Evolutionary conservation across 2,329 filamentous ascomycete species (phyloP), one percentile per base, ranked within the genome.

Genomic region (Ophiostoma novo-ulmi): DNA sequence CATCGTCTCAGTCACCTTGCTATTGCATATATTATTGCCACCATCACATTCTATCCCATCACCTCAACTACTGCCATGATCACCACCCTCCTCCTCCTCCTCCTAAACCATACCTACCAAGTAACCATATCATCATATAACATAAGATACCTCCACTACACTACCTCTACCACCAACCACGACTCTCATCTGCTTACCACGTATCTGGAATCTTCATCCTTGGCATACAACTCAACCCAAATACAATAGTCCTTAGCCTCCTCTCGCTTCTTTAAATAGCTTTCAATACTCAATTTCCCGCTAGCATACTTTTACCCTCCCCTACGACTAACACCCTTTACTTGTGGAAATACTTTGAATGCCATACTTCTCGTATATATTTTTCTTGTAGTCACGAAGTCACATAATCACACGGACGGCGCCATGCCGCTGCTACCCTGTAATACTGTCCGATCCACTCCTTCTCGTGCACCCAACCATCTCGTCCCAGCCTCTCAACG

Each of bases 401-500:
- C 10, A 26, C 5, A 48, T 14, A 61, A 8, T 64, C 63, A 22
- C 63, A 65, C 63, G 8, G 61, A 26, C 26, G 20, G 36, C 36
- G 63, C 63, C 63, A 65, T 39, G 63, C 52, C 52, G 52, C 52
- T 58, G 52, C 52, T 58, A 65, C 63, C 63, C 63, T 65, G 63
- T 41, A n/a, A n/a, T n/a, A n/a, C 63, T 39, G 36, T 39, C 35
- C 63, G 63, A 39, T 22, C 63, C 63, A 39, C 35, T 22, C 35
- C 63, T 36, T 22, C 63, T 39, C n/a, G 63, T 39, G 20, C 63
- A 65, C 36, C 63, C 63, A 65, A 65, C 63, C 63, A 65, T 22
- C 63, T 65, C 36, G 63, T 65, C 63, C 36, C 36, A 39, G 20
- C 36, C 31, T 39, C 63, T 22, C n/a, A 39, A 38, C 36, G 63